Evolutionary conservation across 2,329 filamentous ascomycete species (phyloP).

Genomic region (Trichoderma hamatum): DNA sequence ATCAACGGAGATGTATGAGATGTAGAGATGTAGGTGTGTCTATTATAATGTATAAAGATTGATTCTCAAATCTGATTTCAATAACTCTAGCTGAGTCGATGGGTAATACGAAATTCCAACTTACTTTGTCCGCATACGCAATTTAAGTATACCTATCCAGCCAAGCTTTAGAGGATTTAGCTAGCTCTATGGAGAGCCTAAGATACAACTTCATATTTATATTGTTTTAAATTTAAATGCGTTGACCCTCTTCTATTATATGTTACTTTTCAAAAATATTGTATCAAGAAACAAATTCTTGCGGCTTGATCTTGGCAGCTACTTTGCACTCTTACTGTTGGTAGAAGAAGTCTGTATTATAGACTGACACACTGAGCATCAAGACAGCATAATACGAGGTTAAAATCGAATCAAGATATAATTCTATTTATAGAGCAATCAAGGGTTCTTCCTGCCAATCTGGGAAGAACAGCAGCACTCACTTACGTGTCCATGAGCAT

Average conservation of each 20-base stretch:
- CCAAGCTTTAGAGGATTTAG: no score
- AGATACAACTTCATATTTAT: no score
- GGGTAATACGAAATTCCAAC: background rate
- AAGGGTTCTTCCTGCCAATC: no score
- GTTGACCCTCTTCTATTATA: no score
- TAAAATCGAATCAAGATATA: background rate
- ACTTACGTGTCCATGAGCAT: background rate
- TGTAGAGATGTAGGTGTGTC: background rate
- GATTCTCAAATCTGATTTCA: background rate
- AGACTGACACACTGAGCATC: background rate
- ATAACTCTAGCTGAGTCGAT: background rate
- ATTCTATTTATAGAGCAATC: background rate
- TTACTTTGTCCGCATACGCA: background rate
- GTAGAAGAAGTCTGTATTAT: no score
- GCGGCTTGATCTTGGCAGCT: no score
- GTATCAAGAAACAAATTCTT: no score
- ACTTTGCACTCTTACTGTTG: no score
- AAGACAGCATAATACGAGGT: background rate
- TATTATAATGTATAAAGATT: background rate
- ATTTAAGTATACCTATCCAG: no score
- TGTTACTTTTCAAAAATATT: no score
- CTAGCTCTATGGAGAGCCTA: no score
- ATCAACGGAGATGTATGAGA: background rate
- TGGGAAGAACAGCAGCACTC: background rate
- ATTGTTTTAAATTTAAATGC: no score